A percentile compares a stretch with the other conserved stretches of the same genome.
Evolutionary conservation across 768 basidiomycete species (phyloP).

Genomic region (Amanita polypyramis): DNA sequence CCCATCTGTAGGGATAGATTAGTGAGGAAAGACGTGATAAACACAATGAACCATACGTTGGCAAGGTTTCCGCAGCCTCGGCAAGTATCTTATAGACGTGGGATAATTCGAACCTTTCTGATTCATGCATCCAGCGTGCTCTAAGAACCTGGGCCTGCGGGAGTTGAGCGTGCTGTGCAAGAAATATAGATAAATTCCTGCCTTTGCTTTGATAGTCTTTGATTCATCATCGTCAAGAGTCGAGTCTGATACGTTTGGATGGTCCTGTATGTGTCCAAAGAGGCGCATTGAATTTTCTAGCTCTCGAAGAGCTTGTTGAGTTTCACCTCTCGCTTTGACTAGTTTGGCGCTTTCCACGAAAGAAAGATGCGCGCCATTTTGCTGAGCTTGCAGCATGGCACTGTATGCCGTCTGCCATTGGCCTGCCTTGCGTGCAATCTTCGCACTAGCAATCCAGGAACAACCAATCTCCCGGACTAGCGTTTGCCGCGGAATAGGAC

Average conservation of each 20-base stretch:
- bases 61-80: conserved; percentile 35
- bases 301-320: conserved; percentile 78
- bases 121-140: conserved; percentile 90
- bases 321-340: conserved; percentile 66
- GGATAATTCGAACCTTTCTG: conserved; percentile 65
- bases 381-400: conserved; percentile 83
- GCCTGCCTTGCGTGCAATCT: conserved; percentile 90
- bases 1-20: conserved; percentile 42
- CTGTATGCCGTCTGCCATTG: conserved; percentile 97
- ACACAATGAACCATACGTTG: conserved; percentile 27
- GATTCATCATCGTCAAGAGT: conserved; percentile 43
- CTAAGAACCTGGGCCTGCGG: conserved; percentile 65
- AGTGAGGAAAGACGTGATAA: not conserved
- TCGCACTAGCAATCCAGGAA: conserved; percentile 90
- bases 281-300: conserved; percentile 64
- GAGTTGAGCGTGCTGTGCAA: conserved; percentile 3
- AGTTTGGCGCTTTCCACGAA: conserved; percentile 91
- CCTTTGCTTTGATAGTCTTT: conserved; percentile 63
- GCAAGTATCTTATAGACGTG: conserved; percentile 51
- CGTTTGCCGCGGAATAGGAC: conserved; percentile 24
- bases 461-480: conserved; percentile 59
- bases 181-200: conserved; percentile 14
- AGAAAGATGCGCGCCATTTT: conserved; percentile 57
- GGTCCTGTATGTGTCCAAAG: conserved; percentile 34
- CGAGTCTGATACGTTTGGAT: conserved; percentile 40